Evolutionary conservation across 805 yeast genomes (phyloP), one percentile per base, ranked within the genome.

Genomic region (Yamadazyma tumulicola): DNA sequence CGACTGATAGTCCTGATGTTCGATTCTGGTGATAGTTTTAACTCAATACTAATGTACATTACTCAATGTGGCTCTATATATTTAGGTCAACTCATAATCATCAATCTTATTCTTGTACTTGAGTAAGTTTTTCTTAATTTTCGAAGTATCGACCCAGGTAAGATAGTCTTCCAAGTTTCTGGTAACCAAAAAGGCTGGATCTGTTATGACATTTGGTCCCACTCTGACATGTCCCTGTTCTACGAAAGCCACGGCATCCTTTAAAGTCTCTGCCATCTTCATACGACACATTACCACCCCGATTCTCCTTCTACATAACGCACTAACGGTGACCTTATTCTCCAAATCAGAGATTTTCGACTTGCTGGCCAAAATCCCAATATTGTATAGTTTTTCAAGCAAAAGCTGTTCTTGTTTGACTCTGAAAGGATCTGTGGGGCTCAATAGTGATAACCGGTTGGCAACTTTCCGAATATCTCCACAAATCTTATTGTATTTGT

Each of bases 161-260:
- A 93, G 72, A 59, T 87, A 93, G 59, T 93, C 99, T 57, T 93
- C 99, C 84, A 93, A 73, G 49, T 79, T 86, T 55, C 96, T 75
- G 2, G 97, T 91, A 4, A 93, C 93, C 49, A 94, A 68, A 56
- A 81, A 91, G 0, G 97, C 96, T 3, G 97, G 94, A 58, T 93
- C 98, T 1, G 96, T 89, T 28, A 94, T 81, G 18, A 94, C 82
- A 54, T 87, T 84, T 9, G 97, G 97, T 0, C 99, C 99, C 5
- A 93, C 95, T 48, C 98, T 75, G 2, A 93, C 95, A 53, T 93
- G 97, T 2, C 99, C 99, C 58, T 93, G 97, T 54, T 93, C 97
- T 10, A 94, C 74, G 55, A 85, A 86, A 31, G 85, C 85, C 17
- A 89, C 85, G 0, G 97, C 98, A 59, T 89, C 97, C 19, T 74